Evolutionary conservation across 345 rosid species (phyloP), one percentile per base, ranked within the genome.

Genomic region (Euphorbia tirucalli): DNA sequence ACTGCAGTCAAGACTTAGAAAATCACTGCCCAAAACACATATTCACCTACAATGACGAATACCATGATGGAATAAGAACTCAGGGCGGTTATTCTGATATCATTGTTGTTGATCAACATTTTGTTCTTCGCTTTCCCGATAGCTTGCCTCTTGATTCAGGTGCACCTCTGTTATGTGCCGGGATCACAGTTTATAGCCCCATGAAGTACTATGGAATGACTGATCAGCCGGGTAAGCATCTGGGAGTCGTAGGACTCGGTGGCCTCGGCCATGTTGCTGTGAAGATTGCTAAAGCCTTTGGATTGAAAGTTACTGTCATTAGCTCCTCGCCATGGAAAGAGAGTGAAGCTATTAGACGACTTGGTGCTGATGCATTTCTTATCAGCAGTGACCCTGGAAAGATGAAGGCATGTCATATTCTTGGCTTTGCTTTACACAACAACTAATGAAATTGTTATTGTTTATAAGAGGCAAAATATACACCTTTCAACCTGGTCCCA

Each of bases 251-350:
- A 13, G 98, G 98, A 61, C 90, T 90, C 68, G 97, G 97, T 73
- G 98, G 98, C 16, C 89, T 93, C 68, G 98, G 97, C 72, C 98
- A 93, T 79, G 81, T 90, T 69, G 98, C 97, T 48, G 92, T 93
- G 46, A 93, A 88, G 82, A 78, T 93, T 46, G 97, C 76, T 44
- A 93, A 89, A 85, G 97, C 98, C 44, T 90, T 89, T 75, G 97
- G 98, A 25, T 72, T 93, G 81, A 86, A 88, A 80, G 96, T 93
- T 60, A 88, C 93, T 41, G 98, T 89, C 49, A 89, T 93, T 69
- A 93, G 98, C 75, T 52, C 84, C 66, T 89, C 96, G 32, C 74
- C 89, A 0, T 74, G 58, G 28, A 88, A 86, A 80, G 90, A 87
- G 73, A 69, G 73, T 30, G 90, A 86, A 78, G 93, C 89, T 18